Evolutionary conservation across 345 rosid genomes (phyloP).

Genomic region (Durio zibethinus): DNA sequence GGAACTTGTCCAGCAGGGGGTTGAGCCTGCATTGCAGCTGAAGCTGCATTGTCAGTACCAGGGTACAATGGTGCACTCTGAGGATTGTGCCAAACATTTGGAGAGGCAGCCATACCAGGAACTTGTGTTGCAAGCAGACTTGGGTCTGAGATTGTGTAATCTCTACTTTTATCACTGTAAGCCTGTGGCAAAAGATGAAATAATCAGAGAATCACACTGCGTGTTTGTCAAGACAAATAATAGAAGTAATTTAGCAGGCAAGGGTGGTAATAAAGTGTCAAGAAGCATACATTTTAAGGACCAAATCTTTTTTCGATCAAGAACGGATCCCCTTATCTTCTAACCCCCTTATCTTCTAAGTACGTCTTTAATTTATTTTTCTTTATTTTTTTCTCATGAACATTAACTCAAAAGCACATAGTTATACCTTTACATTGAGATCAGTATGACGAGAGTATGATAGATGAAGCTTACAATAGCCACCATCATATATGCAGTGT

Average conservation of each 20-base stretch:
- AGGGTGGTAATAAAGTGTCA: constrained; percentile 29
- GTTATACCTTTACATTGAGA: constrained; percentile 99
- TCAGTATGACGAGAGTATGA: constrained; percentile 99
- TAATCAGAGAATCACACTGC: not conserved
- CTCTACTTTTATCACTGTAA: constrained; percentile 92
- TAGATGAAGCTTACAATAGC: constrained; percentile 99
- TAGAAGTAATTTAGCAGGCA: not conserved
- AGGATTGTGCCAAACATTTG: constrained; percentile 64
- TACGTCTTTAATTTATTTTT: constrained; percentile 34
- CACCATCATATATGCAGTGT: constrained; percentile 99
- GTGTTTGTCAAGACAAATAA: not conserved
- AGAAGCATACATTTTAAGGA: constrained; percentile 51
- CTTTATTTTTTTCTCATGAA: constrained; percentile 35
- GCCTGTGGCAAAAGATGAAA: constrained; percentile 42
- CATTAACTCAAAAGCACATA: constrained; percentile 57
- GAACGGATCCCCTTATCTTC: constrained; percentile 39
- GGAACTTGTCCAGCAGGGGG: constrained; percentile 39
- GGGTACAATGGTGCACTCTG: constrained; percentile 44
- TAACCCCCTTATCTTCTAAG: constrained; percentile 37
- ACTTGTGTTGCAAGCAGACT: constrained; percentile 45
- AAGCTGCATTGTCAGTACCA: constrained; percentile 35
- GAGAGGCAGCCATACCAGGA: constrained; percentile 42
- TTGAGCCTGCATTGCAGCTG: constrained; percentile 37
- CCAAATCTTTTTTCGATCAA: constrained; percentile 38
- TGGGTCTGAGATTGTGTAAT: constrained; percentile 71